phyloP scores from a whole-genome alignment of 2,329 filamentous ascomycete species.

The Calonectria naviculata region DNA sequence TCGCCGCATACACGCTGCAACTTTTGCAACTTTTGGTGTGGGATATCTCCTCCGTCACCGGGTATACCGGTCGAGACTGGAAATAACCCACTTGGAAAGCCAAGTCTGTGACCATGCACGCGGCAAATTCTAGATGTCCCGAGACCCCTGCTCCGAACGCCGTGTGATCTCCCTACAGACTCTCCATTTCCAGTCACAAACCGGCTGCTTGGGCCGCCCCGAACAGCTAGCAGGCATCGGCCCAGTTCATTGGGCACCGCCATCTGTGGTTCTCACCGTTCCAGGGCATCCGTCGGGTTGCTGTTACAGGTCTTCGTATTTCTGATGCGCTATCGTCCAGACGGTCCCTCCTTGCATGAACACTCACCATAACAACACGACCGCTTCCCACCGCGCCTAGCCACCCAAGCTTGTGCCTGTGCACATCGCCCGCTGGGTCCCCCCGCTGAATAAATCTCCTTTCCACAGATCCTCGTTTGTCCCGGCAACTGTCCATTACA shows the following conservation, averaged over 20 bases:
- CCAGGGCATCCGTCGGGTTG: not conserved
- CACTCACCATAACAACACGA: not conserved
- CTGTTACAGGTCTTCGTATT: conserved; percentile 9
- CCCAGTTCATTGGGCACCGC: conserved; percentile 34
- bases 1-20: not conserved
- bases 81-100: not conserved
- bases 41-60: not conserved
- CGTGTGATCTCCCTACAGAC: not conserved
- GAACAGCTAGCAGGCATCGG: conserved; percentile 17
- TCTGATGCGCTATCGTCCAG: not conserved
- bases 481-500: not conserved
- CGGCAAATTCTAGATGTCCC: not conserved
- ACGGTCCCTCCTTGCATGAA: not conserved
- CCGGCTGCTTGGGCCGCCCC: not conserved
- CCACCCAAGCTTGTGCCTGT: not conserved
- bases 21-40: not conserved
- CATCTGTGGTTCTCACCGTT: not conserved
- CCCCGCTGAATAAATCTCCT: not conserved
- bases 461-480: not conserved
- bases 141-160: not conserved
- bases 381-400: not conserved
- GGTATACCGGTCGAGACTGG: not conserved
- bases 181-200: not conserved
- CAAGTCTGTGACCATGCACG: not conserved
- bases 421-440: not conserved